Evolutionary conservation across 228 moss, liverwort and hornwort genomes (phyloP).

Genomic region (Sphagnum magellanicum): DNA sequence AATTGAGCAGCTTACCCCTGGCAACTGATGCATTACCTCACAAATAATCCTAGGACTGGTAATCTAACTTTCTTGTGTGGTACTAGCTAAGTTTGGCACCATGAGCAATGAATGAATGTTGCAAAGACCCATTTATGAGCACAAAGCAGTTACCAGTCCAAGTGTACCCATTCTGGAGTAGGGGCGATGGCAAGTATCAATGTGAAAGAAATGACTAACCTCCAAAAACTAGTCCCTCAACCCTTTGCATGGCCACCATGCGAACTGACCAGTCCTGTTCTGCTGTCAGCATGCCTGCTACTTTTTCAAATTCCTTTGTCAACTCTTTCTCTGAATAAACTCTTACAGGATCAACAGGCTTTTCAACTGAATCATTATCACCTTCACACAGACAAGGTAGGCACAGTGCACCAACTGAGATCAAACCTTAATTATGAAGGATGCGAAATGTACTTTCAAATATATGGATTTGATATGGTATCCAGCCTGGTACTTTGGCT

Average conservation of each 20-base stretch:
- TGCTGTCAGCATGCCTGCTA: constrained; percentile 66
- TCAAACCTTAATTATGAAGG: not conserved
- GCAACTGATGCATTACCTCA: no score
- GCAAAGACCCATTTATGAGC: no score
- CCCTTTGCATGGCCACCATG: constrained; percentile 81
- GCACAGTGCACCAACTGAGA: no score
- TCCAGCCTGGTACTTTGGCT: not conserved
- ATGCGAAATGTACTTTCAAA: not conserved
- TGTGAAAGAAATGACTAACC: constrained; percentile 26
- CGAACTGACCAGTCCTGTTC: constrained; percentile 96
- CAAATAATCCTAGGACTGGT: no score
- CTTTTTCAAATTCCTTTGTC: constrained; percentile 82
- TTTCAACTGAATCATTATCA: constrained; percentile 53
- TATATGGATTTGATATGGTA: not conserved
- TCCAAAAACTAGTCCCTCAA: constrained; percentile 89
- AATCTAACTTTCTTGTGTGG: no score
- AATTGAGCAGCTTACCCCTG: no score
- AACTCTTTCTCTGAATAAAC: constrained; percentile 90
- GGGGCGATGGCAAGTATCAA: not conserved
- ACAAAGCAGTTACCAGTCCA: no score
- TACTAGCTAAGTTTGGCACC: no score
- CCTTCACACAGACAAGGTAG: constrained; percentile 19
- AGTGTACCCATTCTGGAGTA: not conserved
- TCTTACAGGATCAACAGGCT: constrained; percentile 74
- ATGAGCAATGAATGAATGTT: no score